These are phyloP conservation scores for Calvatia gigantea DNA, from an alignment of 768 basidiomycete genomes.

Conservation along the genomic window DNA sequence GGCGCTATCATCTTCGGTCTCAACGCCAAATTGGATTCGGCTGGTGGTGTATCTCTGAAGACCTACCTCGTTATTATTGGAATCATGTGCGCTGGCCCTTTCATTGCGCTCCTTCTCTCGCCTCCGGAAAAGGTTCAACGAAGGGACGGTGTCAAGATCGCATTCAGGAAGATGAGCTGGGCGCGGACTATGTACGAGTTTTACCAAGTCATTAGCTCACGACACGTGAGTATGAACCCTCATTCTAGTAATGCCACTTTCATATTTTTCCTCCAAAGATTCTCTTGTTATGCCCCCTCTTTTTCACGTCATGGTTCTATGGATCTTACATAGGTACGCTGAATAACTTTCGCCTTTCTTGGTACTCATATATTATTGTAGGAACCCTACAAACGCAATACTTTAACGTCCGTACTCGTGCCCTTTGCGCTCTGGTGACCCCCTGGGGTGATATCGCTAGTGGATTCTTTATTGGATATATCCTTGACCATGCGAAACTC, in stretches of 20 bases:
- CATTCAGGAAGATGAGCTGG: slow-evolving; percentile 26
- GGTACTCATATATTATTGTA: background rate
- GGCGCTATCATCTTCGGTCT: slow-evolving; percentile 31
- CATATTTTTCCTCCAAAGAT: slow-evolving; percentile 16
- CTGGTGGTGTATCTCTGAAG: slow-evolving; percentile 28
- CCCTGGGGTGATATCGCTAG: slow-evolving; percentile 27
- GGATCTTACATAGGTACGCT: slow-evolving; percentile 25
- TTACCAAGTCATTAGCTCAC: slow-evolving; percentile 24
- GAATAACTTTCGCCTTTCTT: background rate
- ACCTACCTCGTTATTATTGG: slow-evolving; percentile 32
- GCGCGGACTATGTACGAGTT: slow-evolving; percentile 23
- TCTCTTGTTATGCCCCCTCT: slow-evolving; percentile 27
- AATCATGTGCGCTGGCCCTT: slow-evolving; percentile 32
- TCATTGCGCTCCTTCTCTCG: slow-evolving; percentile 26
- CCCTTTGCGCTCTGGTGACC: slow-evolving; percentile 26
- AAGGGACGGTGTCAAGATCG: slow-evolving; percentile 27
- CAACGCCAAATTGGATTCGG: slow-evolving; percentile 23
- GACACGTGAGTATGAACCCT: slow-evolving; percentile 16
- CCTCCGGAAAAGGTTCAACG: slow-evolving; percentile 27
- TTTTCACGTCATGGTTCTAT: slow-evolving; percentile 33
- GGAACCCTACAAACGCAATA: slow-evolving; percentile 31
- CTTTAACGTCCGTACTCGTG: slow-evolving; percentile 27
- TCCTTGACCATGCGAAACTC: slow-evolving; percentile 26
- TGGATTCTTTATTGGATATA: slow-evolving; percentile 28
- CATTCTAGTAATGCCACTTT: background rate